These are phyloP conservation scores for Phialophora macrospora DNA, from an alignment of 2,329 filamentous ascomycete genomes.

Conservation along the genomic window DNA sequence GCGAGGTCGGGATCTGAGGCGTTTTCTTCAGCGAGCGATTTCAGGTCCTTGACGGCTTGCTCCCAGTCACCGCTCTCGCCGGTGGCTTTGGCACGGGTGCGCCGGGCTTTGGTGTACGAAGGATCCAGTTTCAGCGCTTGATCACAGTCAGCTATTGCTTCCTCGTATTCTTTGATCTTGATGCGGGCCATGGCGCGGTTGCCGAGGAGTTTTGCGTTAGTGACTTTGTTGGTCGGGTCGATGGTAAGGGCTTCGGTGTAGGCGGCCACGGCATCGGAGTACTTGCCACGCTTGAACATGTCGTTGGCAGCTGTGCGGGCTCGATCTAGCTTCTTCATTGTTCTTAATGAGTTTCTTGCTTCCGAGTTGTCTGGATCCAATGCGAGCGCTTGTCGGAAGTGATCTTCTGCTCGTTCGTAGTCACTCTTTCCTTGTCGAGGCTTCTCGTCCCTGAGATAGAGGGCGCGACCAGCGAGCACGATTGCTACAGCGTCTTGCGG, in stretches of 20 bases:
- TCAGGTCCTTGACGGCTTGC: slow-evolving; percentile 85
- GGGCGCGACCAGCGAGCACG: slow-evolving; percentile 81
- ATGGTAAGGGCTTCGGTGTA: slow-evolving; percentile 83
- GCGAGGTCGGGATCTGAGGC: slow-evolving; percentile 78
- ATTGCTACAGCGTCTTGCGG: slow-evolving; percentile 91
- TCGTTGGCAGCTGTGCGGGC: slow-evolving; percentile 93
- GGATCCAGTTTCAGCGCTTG: slow-evolving; percentile 81
- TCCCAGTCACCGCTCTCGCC: slow-evolving; percentile 90
- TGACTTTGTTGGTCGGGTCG: slow-evolving; percentile 85
- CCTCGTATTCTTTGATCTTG: slow-evolving; percentile 77
- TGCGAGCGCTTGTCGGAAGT: slow-evolving; percentile 85
- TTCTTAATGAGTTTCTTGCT: slow-evolving; percentile 84
- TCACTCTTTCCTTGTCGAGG: slow-evolving; percentile 36
- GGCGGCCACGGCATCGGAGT: slow-evolving; percentile 78
- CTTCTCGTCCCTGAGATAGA: slow-evolving; percentile 92
- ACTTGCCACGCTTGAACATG: slow-evolving; percentile 84
- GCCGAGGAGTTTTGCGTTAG: slow-evolving; percentile 91
- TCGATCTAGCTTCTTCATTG: slow-evolving; percentile 87
- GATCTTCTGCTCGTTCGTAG: slow-evolving; percentile 81
- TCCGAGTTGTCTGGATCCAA: slow-evolving; percentile 91
- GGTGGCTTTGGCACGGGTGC: slow-evolving; percentile 89
- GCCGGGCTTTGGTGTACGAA: slow-evolving; percentile 84
- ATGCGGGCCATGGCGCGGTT: slow-evolving; percentile 87
- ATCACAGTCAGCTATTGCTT: slow-evolving; percentile 84
- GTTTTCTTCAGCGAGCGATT: slow-evolving; percentile 80